Evolutionary conservation across 345 rosid genomes (phyloP), one percentile per base, ranked within the genome.

Genomic region (Euphorbia tirucalli): DNA sequence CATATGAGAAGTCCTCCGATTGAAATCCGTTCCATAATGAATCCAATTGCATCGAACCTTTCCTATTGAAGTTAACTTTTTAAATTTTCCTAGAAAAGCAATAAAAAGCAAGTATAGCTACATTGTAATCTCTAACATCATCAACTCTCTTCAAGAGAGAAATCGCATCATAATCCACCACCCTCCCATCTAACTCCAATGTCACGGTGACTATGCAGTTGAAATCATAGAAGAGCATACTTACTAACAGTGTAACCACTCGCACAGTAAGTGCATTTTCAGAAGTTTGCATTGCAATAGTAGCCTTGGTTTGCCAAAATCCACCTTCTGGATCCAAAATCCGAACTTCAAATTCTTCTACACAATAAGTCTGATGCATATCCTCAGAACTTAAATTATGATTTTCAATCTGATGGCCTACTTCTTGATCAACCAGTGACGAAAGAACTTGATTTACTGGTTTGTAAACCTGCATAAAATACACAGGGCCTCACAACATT

Each of bases 191-290:
- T 24, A 61, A 16, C 72, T 55, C 69, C 69, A 74, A 77, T 41
- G 78, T 41, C 61, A 11, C 48, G 64, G 64, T 3, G 35, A 30
- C 28, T 37, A 55, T 66, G 65, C 46, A 61, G 57, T 66, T 64
- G 44, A 62, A 80, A 31, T 19, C 68, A 35, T 10, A 35, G 83
- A 74, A 71, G 61, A 68, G 70, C 55, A 65, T 72, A 90, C 97
- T 88, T 86, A 92, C 99, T 75, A 87, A 82, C 44, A 92, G 87
- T 43, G 90, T 81, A 73, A 95, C 99, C 81, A 92, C 89, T 79
- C 99, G 83, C 67, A 95, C 97, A 37, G 98, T 90, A 43, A 95
- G 83, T 15, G 99, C 96, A 87, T 90, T 90, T 83, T 92, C 99
- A 77, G 96, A 81, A 84, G 82, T 85, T 76, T 95, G 99, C 99